Evolutionary conservation across 352 stramenopile genomes (phyloP), one percentile per base, ranked within the genome.

Genomic region (Phytophthora hybrid): DNA sequence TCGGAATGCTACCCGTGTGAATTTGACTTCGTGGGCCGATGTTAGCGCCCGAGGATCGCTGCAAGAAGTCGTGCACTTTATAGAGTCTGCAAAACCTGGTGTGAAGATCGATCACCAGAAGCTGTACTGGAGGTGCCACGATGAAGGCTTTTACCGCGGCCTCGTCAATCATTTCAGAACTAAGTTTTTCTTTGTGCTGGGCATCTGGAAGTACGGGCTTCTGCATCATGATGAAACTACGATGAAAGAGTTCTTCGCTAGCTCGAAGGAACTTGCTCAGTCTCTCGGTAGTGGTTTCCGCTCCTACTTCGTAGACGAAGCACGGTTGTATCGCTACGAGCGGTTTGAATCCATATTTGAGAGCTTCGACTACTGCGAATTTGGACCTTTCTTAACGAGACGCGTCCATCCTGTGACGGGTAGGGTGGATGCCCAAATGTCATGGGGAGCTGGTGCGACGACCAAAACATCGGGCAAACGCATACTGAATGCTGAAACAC

Each of bases 1-100:
- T 53, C 56, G 55, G 11, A 71, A 59, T 59, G 54, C 74, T 13
- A 82, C 77, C 0, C 34, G 51, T 4, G 74, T 92, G 19, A 88
- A 93, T 70, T 71, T 86, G 19, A 71, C 73, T 21, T 91, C 84
- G 18, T 94, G 87, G 87, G 74, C 34, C 26, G 86, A 93, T 41
- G 80, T 94, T 3, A 77, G 77, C 11, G 63, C 80, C 4, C 69
- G 83, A 18, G 85, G 83, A 0, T 84, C 76, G 14, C 26, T 88
- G 1, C 72, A 83, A 32, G 84, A 90, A 34, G 71, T 92, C 26
- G 16, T 90, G 34, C 46, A 63, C 3, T 79, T 68, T 23, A 64
- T 84, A 44, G 23, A 71, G 13, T 66, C 78, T 41, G 23, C 59
- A 7, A 79, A 71, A 47, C 61, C 80, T 46, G 63, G 66, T 19